These are phyloP conservation scores for Diaporthe sp. DNA, from an alignment of 2,329 filamentous ascomycete species.

Conservation along the genomic window DNA sequence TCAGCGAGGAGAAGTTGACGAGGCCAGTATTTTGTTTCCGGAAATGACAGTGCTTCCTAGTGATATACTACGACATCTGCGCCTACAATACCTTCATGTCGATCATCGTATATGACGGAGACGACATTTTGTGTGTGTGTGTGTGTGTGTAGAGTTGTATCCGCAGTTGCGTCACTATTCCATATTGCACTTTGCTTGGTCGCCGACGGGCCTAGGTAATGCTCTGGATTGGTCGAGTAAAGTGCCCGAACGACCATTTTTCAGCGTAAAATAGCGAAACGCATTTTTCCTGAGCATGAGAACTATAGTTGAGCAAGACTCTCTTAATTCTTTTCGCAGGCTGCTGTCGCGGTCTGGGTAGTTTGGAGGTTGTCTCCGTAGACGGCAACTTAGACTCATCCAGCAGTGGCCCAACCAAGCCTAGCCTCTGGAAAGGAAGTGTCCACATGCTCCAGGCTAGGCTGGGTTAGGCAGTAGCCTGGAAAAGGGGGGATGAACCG, in stretches of 20 bases:
- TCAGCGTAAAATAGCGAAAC: not conserved
- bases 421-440: not conserved
- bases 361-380: not conserved
- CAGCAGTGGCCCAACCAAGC: not conserved
- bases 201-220: not conserved
- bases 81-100: not conserved
- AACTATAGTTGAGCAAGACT: not conserved
- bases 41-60: no score
- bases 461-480: not conserved
- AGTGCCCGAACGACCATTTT: not conserved
- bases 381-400: not conserved
- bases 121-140: not conserved
- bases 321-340: not conserved
- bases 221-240: not conserved
- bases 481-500: not conserved
- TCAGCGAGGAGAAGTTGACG: not conserved
- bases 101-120: not conserved
- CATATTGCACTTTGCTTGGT: not conserved
- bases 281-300: no score
- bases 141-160: not conserved
- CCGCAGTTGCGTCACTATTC: constrained; percentile 16
- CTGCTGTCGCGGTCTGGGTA: not conserved
- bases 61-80: not conserved
- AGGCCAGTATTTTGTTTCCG: not conserved
- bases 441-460: not conserved